Conservation (phyloP, 768 basidiomycete species). For the Hericium alpestre region DNA sequence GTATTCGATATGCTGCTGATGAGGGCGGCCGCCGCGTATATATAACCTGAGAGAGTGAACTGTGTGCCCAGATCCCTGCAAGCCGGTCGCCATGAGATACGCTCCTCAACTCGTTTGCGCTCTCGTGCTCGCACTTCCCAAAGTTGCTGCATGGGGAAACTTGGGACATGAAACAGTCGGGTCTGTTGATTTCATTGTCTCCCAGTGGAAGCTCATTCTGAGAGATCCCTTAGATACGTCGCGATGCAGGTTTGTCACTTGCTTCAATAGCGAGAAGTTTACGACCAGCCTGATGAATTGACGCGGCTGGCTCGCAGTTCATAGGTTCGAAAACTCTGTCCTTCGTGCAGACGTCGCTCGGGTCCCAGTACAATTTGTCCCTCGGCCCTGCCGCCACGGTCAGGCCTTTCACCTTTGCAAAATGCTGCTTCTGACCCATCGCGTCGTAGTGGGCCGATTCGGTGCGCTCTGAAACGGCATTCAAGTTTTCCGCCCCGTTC, state of each 20-base stretch:
- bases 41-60: no score
- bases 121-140: conserved; percentile 1
- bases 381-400: conserved; percentile 42
- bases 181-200: conserved; percentile 7
- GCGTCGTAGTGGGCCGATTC: conserved; percentile 38
- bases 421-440: not conserved
- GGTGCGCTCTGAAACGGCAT: conserved; percentile 29
- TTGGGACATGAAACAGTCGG: conserved; percentile 18
- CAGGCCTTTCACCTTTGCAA: conserved; percentile 1
- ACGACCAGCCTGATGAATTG: no score
- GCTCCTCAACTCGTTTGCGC: not conserved
- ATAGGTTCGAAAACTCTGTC: conserved; percentile 35
- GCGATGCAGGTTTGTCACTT: conserved; percentile 3
- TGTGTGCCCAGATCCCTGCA: no score
- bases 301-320: conserved; percentile 24
- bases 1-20: no score
- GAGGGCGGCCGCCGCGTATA: no score
- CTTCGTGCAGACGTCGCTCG: conserved; percentile 36
- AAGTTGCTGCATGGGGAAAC: conserved; percentile 15
- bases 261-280: not conserved
- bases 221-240: not conserved
- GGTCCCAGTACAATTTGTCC: conserved; percentile 31
- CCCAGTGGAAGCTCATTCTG: not conserved
- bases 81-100: not conserved
- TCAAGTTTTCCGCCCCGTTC: conserved; percentile 21